These are phyloP conservation scores for Coemansia sp. DNA, from an alignment of 192 early-diverging fungal genomes.

Conservation along the genomic window DNA sequence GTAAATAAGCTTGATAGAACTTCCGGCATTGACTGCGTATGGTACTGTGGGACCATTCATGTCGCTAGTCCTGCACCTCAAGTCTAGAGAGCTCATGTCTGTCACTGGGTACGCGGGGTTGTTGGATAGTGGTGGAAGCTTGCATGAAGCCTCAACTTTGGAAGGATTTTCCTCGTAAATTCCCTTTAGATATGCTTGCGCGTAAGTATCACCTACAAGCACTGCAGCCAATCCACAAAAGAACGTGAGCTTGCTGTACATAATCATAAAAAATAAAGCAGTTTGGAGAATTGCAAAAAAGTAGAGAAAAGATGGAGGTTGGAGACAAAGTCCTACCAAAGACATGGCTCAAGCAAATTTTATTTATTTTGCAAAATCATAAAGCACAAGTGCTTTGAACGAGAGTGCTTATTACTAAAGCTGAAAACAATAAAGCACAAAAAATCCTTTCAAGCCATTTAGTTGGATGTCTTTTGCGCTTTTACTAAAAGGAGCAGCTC, in stretches of 20 bases:
- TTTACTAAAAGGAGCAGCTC: background rate
- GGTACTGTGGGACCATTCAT: background rate
- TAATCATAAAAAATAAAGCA: background rate
- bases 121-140: background rate
- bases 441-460: background rate
- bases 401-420: background rate
- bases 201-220: background rate
- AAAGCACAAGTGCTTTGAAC: background rate
- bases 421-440: background rate
- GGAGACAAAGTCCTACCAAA: background rate
- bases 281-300: background rate
- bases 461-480: background rate
- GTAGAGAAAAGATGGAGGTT: background rate
- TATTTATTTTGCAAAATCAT: background rate
- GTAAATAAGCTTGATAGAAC: background rate
- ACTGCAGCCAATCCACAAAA: background rate
- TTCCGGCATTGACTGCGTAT: background rate
- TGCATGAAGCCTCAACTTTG: conserved; percentile 2
- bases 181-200: conserved; percentile 1
- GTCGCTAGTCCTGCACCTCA: conserved; percentile 1
- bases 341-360: background rate
- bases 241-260: background rate
- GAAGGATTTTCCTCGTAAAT: background rate
- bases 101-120: background rate
- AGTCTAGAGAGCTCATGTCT: conserved; percentile 1